Evolutionary conservation across 305 asterid genomes (phyloP), one percentile per base, ranked within the genome.

Genomic region (Withania somnifera): DNA sequence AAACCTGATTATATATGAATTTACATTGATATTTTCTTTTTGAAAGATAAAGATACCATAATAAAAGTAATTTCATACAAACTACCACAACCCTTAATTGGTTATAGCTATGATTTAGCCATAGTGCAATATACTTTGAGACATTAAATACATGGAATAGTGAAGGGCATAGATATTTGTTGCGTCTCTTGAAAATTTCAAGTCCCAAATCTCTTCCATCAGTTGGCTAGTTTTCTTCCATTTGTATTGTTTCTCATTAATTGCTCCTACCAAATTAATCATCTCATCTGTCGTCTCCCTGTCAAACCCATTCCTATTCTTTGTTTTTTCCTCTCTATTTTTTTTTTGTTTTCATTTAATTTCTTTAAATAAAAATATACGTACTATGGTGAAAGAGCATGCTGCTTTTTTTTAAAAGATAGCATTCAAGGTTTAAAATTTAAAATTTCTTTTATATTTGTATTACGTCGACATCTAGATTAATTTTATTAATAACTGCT

Each of bases 161-260:
- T 26, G 42, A 50, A 75, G 61, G 79, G 61, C 60, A 75, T 26
- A 75, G 61, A 75, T 75, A 75, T 50, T 75, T 50, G 79, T 75
- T 75, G 61, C 79, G 79, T 75, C 79, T 50, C 22, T 50, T 75
- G 42, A 50, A 26, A 75, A 75, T 75, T 50, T 47, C 79, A 8
- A 75, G 58, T 51, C 45, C 60, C 61, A 75, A 50, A 75, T 75
- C 6, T 50, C 79, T n/a, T n/a, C n/a, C 45, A 15, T 8, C 79
- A 17, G 26, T 73, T 47, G 45, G 17, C 61, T 75, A 47, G 45
- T 19, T 75, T 75, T 50, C 61, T 50, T 75, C 60, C 79, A 75
- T 10, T 75, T 75, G 79, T 47, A 75, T 75, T 75, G 22, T 61
- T 47, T 75, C 79, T 0, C 79, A 50, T 75, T 75, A 26, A 75